These are phyloP conservation scores for Pyrenula aspistea DNA, from an alignment of 495 filamentous ascomycete genomes.

Conservation along the genomic window DNA sequence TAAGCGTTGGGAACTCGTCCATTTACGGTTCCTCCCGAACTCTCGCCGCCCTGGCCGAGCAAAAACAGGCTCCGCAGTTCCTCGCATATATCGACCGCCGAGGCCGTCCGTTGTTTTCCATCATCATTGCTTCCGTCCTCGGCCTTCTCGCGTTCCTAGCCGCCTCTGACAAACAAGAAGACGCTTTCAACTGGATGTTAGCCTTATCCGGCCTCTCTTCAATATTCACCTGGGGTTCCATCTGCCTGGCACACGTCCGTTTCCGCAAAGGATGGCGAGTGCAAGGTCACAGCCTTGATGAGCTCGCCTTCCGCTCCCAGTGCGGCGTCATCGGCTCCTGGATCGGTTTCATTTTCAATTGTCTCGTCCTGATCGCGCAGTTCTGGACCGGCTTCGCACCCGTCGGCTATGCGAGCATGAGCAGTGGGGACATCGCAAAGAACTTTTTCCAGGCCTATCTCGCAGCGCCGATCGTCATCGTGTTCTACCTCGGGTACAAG, in stretches of 20 bases:
- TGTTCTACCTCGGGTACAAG: constrained; percentile 71
- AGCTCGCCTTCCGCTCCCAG: constrained; percentile 72
- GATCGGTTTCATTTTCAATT: constrained; percentile 69
- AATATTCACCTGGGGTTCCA: constrained; percentile 88
- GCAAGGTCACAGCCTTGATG: constrained; percentile 57
- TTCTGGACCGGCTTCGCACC: constrained; percentile 90
- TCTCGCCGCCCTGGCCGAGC: constrained; percentile 74
- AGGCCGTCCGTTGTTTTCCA: constrained; percentile 68
- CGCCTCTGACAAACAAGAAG: constrained; percentile 46
- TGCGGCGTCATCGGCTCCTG: constrained; percentile 74
- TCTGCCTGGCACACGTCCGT: constrained; percentile 82
- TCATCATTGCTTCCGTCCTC: constrained; percentile 52
- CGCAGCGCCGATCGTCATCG: constrained; percentile 68
- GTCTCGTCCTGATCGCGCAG: constrained; percentile 74
- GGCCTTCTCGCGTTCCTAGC: constrained; percentile 75
- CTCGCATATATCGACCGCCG: constrained; percentile 74
- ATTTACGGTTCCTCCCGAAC: constrained; percentile 83
- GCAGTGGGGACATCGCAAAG: constrained; percentile 29
- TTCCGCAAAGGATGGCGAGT: constrained; percentile 71
- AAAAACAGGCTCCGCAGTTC: constrained; percentile 66
- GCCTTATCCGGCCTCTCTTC: constrained; percentile 79
- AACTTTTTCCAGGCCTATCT: constrained; percentile 72
- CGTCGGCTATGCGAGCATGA: constrained; percentile 39
- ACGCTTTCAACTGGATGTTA: constrained; percentile 78
- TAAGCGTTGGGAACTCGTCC: constrained; percentile 79